Evolutionary conservation across 805 yeast genomes (phyloP).

Genomic region (Kodamaea laetipori): DNA sequence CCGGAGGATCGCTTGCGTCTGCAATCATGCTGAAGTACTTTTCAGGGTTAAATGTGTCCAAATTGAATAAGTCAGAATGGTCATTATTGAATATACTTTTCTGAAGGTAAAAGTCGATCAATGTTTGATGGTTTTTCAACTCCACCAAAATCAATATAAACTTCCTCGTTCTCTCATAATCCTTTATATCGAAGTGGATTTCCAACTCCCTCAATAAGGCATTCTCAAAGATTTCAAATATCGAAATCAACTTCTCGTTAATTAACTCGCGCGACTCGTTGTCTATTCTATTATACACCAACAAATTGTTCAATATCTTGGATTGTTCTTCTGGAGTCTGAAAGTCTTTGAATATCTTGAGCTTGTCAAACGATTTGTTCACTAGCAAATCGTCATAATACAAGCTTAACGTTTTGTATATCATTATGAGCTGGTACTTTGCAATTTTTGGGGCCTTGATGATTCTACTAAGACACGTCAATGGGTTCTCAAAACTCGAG

Average conservation of each 20-base stretch:
- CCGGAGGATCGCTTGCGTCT: not conserved
- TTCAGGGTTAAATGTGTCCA: slow-evolving; percentile 29
- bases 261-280: slow-evolving; percentile 31
- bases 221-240: slow-evolving; percentile 69
- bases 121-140: slow-evolving; percentile 43
- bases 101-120: slow-evolving; percentile 47
- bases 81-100: slow-evolving; percentile 44
- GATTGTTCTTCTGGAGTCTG: slow-evolving; percentile 57
- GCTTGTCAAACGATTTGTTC: slow-evolving; percentile 42
- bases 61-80: slow-evolving; percentile 28
- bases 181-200: slow-evolving; percentile 49
- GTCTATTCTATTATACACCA: slow-evolving; percentile 40
- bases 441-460: slow-evolving; percentile 34
- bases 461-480: slow-evolving; percentile 36
- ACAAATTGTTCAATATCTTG: slow-evolving; percentile 42
- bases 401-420: slow-evolving; percentile 41
- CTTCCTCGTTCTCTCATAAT: slow-evolving; percentile 39
- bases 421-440: slow-evolving; percentile 38
- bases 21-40: slow-evolving; percentile 21
- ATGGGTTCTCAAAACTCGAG: slow-evolving; percentile 26
- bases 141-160: slow-evolving; percentile 39
- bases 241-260: slow-evolving; percentile 50
- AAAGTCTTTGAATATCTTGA: slow-evolving; percentile 48
- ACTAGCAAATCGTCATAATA: slow-evolving; percentile 49
- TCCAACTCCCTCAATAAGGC: slow-evolving; percentile 73